These are phyloP conservation scores for Globisporangium uncinulatum DNA, from an alignment of 352 stramenopile species.

Conservation along the genomic window DNA sequence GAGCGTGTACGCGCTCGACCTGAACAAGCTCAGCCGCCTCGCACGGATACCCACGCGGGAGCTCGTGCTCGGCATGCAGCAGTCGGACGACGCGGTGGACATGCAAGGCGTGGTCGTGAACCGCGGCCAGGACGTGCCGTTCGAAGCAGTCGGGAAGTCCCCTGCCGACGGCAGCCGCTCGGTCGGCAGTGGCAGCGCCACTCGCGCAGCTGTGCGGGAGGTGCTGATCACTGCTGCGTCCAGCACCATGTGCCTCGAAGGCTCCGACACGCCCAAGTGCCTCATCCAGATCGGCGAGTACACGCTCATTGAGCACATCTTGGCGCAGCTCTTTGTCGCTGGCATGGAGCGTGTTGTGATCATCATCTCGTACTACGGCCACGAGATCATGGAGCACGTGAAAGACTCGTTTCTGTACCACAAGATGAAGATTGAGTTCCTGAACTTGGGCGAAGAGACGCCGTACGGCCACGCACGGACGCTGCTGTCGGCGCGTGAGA, in stretches of 20 bases:
- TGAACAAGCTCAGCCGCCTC: slow-evolving; percentile 43
- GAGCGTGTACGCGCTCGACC: slow-evolving; percentile 49
- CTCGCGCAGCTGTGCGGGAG: slow-evolving; percentile 25
- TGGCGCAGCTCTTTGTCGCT: slow-evolving; percentile 71
- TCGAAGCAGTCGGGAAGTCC: slow-evolving; percentile 51
- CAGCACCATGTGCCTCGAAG: slow-evolving; percentile 43
- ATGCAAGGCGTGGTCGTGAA: slow-evolving; percentile 80
- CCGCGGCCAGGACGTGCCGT: slow-evolving; percentile 63
- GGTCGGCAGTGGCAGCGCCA: not conserved
- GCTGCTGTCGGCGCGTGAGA: slow-evolving; percentile 64
- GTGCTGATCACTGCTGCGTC: slow-evolving; percentile 65
- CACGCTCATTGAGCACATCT: slow-evolving; percentile 73
- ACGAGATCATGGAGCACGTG: slow-evolving; percentile 54
- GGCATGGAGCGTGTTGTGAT: slow-evolving; percentile 77
- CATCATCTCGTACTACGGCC: slow-evolving; percentile 52
- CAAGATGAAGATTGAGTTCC: slow-evolving; percentile 82
- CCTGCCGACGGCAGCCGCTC: not conserved
- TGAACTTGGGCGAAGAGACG: slow-evolving; percentile 75
- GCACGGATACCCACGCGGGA: slow-evolving; percentile 43
- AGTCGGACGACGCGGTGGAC: slow-evolving; percentile 43
- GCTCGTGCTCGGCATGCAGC: slow-evolving; percentile 48
- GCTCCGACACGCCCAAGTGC: slow-evolving; percentile 56
- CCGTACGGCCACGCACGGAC: slow-evolving; percentile 67
- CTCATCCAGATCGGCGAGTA: slow-evolving; percentile 68
- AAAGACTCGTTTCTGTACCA: slow-evolving; percentile 61